Base-by-base conservation (phyloP, 495 filamentous ascomycete species). In the Tuber calosporum region DNA sequence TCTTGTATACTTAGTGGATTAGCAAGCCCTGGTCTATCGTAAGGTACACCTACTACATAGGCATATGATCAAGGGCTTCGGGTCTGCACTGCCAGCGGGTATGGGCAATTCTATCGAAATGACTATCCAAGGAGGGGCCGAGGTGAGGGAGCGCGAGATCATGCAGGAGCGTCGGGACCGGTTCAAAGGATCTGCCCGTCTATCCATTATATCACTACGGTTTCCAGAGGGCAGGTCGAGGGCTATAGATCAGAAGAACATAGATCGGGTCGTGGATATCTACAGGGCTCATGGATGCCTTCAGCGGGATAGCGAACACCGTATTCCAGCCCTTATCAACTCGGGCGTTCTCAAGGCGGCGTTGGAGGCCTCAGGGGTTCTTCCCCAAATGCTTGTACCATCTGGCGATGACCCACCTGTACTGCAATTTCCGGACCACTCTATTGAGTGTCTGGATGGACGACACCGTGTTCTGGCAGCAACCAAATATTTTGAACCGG, bases 241-340 rank as follows among this genome's bases (percentile, higher is more conserved):
- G 34, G 72, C 76, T 62, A 34, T 79, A 6, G 48, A 71, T 69
- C 58, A 58, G 68, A 74, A 71, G 66, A 79, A 76, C 67, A 8
- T 76, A 67, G 41, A 79, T 58, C 73, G 74, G 11, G 0, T 79
- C 1, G 68, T 69, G 45, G 20, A 66, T 42, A 38, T 74, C 22
- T 74, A 77, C 68, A 8, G 43, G 17, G 69, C 0, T 11, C 71
- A 43, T 11, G 68, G 71, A 2, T 71, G 68, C 36, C 68, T 72
- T 37, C 30, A 73, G 15, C 48, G 68, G 3, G 66, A 70, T 0
- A 7, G 40, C 30, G 70, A 69, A 68, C 75, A 79, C 34, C 67
- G 71, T 72, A 34, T 76, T 43, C 71, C 53, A 72, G 71, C 48
- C 62, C 11, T 79, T 58, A 74, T 76, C 22, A 17, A 67, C 1